phyloP scores from a whole-genome alignment of 2,329 filamentous ascomycete species.

The Monilinia polystroma region DNA sequence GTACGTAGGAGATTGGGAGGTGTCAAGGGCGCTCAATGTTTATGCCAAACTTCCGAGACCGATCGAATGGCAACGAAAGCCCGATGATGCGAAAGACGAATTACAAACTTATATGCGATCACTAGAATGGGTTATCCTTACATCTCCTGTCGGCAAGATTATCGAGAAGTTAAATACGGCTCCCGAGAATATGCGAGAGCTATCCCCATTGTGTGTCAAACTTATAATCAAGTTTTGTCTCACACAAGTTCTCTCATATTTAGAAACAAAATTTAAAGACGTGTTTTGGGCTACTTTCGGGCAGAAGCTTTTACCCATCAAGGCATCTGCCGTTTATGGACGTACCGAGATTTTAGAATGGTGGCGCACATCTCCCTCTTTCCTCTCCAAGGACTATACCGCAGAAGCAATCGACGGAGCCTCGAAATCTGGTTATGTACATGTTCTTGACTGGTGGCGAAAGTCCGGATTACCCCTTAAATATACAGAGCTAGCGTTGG shows the following conservation, averaged over 20 bases:
- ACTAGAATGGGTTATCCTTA: slow-evolving; percentile 82
- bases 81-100: slow-evolving; percentile 60
- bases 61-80: slow-evolving; percentile 65
- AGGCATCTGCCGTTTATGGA: slow-evolving; percentile 83
- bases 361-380: slow-evolving; percentile 82
- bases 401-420: slow-evolving; percentile 81
- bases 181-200: slow-evolving; percentile 64
- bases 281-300: slow-evolving; percentile 86
- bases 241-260: slow-evolving; percentile 71
- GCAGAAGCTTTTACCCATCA: slow-evolving; percentile 77
- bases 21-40: slow-evolving; percentile 76
- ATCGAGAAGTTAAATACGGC: slow-evolving; percentile 71
- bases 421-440: slow-evolving; percentile 78
- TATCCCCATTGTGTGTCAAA: slow-evolving; percentile 80
- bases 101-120: slow-evolving; percentile 72
- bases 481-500: slow-evolving; percentile 83
- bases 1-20: slow-evolving; percentile 84
- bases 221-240: slow-evolving; percentile 90
- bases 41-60: slow-evolving; percentile 76
- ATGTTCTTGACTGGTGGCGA: slow-evolving; percentile 91
- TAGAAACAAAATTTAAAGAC: slow-evolving; percentile 65
- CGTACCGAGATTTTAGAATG: slow-evolving; percentile 83
- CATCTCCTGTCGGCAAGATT: slow-evolving; percentile 66
- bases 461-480: slow-evolving; percentile 74
- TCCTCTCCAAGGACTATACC: slow-evolving; percentile 78